Evolutionary conservation across 2,329 filamentous ascomycete genomes (phyloP).

Genomic region (Fusarium piperis): DNA sequence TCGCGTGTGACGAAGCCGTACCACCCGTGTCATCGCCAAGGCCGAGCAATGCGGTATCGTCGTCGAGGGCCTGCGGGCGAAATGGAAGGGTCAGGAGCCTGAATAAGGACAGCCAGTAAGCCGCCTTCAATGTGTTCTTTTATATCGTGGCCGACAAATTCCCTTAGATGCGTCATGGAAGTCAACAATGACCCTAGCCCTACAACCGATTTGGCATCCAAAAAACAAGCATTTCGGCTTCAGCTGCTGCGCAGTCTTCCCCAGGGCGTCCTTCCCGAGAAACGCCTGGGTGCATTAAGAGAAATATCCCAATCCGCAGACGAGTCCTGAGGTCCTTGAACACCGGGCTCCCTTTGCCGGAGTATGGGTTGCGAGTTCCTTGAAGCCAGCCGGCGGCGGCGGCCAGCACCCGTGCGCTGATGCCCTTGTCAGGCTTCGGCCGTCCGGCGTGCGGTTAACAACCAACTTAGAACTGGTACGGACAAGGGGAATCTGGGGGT

Average conservation of each 20-base stretch:
- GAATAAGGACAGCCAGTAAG: slow-evolving; percentile 60
- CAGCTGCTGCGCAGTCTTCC: neutral
- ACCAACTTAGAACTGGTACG: too few species aligned
- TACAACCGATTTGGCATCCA: slow-evolving; percentile 53
- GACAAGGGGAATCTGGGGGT: too few species aligned
- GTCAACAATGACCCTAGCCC: slow-evolving; percentile 6
- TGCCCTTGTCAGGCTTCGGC: too few species aligned
- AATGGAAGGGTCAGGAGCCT: slow-evolving; percentile 82
- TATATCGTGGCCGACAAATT: too few species aligned
- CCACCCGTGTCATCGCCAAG: slow-evolving; percentile 47
- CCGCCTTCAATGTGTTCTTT: neutral
- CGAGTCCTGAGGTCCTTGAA: neutral
- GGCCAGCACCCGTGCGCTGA: too few species aligned
- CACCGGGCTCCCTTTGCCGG: neutral
- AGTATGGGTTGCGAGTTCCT: neutral
- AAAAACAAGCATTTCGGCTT: slow-evolving; percentile 48
- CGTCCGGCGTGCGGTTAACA: too few species aligned
- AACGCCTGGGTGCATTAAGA: neutral
- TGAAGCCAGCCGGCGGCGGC: neutral
- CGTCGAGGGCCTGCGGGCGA: slow-evolving; percentile 70
- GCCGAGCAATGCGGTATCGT: slow-evolving; percentile 68
- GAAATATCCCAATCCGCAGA: neutral
- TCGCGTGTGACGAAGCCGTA: too few species aligned
- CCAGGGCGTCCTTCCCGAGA: neutral
- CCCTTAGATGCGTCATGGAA: too few species aligned